Evolutionary conservation across 2,329 filamentous ascomycete genomes (phyloP), one percentile per base, ranked within the genome.

Genomic region (Lecanicillium sp.): DNA sequence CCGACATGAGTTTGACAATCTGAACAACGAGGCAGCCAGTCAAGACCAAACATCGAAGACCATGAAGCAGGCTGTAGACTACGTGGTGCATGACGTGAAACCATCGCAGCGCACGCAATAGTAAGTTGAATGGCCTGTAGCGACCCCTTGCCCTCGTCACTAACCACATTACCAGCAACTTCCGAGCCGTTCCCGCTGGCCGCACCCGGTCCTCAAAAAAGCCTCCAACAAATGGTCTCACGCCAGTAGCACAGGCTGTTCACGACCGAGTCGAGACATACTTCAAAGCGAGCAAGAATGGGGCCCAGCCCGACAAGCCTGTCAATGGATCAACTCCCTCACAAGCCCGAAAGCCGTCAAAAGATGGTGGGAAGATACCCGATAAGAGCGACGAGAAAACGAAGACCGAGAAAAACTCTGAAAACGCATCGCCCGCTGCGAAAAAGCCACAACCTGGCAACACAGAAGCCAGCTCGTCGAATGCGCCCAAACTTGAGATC

Each of bases 71-170:
- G 84, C 83, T 10, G 73, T 90, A 38, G 77, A 85, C 56, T 83
- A 91, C 62, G 73, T 96, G 24, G 79, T 87, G 49, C 81, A 83
- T 53, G 76, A 95, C 33, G 66, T 96, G 48, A 81, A 83, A 59
- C 77, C 82, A 2, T 78, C 83, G n/a, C 82, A 83, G 52, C 71
- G 86, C 53, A 84, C 85, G 9, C 70, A 84, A 58, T 87, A 79
- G 84, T 87, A 67, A 62, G 73, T 59, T 44, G 30, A 5, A 19
- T 40, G 44, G 14, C 10, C 20, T 42, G 26, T 23, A 7, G 27
- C 33, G 21, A 20, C 10, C 19, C 29, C n/a, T 33, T 32, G 4
- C 15, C 21, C 37, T 26, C 12, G 35, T 46, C 44, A 54, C 60
- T 67, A 51, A 70, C 61, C 49, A 26, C 39, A n/a, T 43, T 44